phyloP scores from a whole-genome alignment of 768 basidiomycete genomes.

The Mycena haematopus region DNA sequence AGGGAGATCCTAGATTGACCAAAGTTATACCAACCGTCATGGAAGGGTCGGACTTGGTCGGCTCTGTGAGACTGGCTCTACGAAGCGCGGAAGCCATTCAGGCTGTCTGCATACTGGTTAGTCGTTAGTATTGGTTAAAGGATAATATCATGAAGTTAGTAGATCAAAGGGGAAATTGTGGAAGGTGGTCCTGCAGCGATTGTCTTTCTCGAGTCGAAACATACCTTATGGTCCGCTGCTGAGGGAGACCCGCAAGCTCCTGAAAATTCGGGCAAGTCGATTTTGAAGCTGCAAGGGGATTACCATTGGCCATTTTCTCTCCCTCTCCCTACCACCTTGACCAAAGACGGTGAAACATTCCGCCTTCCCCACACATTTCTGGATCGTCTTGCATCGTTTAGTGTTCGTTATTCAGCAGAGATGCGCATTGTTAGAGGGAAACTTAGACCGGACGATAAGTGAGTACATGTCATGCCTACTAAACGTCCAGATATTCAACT shows the following conservation, averaged over 20 bases:
- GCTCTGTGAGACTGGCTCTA: conserved; percentile 15
- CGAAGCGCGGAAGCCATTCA: conserved; percentile 22
- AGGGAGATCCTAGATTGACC: conserved; percentile 23
- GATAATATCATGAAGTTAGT: neutral
- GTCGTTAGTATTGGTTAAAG: neutral
- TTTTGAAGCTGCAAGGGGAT: conserved; percentile 23
- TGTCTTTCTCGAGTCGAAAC: conserved; percentile 18
- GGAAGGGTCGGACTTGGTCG: conserved; percentile 16
- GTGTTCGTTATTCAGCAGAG: conserved; percentile 20
- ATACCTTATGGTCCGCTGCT: conserved; percentile 20
- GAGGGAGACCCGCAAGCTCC: conserved; percentile 22
- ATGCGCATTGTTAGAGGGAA: conserved; percentile 27
- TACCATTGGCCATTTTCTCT: conserved; percentile 26
- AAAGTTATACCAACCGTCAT: conserved; percentile 16
- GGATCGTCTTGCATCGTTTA: conserved; percentile 19
- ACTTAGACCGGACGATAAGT: conserved; percentile 27
- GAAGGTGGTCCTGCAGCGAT: neutral
- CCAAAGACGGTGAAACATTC: conserved; percentile 18
- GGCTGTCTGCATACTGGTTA: conserved; percentile 20
- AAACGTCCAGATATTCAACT: neutral
- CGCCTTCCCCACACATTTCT: conserved; percentile 23
- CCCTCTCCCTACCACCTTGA: conserved; percentile 4
- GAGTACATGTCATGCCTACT: neutral
- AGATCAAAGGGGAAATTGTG: conserved; percentile 25
- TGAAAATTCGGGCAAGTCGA: conserved; percentile 10